Conservation (phyloP, 2,329 filamentous ascomycete species). For the Diaporthe australafricana region DNA sequence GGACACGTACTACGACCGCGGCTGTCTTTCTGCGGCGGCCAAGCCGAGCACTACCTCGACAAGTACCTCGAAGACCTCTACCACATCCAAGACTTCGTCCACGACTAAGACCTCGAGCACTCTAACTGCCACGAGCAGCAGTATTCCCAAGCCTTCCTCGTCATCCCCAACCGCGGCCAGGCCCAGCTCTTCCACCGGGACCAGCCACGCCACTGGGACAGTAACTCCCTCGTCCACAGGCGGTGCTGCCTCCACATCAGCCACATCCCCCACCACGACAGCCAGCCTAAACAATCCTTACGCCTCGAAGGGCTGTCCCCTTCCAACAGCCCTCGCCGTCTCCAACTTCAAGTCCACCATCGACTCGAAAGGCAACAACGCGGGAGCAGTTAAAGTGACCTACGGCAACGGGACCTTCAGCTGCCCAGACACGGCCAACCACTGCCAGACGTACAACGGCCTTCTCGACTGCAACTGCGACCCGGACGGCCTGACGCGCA, state of each 20-base stretch:
- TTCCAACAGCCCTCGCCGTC: background rate
- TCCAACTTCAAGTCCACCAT: background rate
- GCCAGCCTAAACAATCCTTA: background rate
- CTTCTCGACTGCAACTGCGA: slow-evolving; percentile 1
- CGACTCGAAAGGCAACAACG: background rate
- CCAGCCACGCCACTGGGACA: background rate
- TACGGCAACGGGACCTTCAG: slow-evolving; percentile 21
- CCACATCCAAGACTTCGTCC: background rate
- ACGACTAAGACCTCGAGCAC: slow-evolving; percentile 4
- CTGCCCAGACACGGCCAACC: background rate
- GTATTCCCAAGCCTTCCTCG: background rate
- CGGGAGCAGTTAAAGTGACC: background rate
- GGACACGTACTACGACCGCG: slow-evolving; percentile 19
- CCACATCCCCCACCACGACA: background rate
- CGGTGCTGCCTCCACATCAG: background rate
- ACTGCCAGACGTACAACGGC: background rate
- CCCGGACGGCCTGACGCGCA: background rate
- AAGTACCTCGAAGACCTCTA: background rate
- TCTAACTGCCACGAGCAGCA: background rate
- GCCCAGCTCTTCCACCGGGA: background rate
- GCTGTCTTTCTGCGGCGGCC: background rate
- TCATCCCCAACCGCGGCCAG: background rate
- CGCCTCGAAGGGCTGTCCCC: background rate
- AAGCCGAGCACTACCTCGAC: background rate
- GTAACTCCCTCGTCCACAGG: background rate